These are phyloP conservation scores for Pisolithus thermaeus DNA, from an alignment of 1,284 basidiomycete genomes.

Conservation along the genomic window DNA sequence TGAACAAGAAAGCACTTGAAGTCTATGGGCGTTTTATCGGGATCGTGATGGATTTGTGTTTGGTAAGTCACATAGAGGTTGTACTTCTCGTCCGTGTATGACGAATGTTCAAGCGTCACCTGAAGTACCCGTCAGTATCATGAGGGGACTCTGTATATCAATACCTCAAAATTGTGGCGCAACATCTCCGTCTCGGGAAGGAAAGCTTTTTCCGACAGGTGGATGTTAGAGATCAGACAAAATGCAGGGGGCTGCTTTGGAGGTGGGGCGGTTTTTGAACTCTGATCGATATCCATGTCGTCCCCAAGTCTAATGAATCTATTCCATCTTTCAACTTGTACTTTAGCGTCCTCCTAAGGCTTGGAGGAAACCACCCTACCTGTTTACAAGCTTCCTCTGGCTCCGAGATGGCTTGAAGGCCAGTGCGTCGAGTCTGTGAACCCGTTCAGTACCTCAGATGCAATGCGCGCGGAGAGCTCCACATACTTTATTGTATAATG, in stretches of 20 bases:
- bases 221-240: slow-evolving; percentile 41
- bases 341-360: slow-evolving; percentile 6
- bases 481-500: slow-evolving; percentile 84
- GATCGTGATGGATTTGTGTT: slow-evolving; percentile 68
- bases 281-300: slow-evolving; percentile 28
- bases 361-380: slow-evolving; percentile 34
- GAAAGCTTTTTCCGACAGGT: slow-evolving; percentile 28
- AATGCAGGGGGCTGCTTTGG: slow-evolving; percentile 16
- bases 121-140: slow-evolving; percentile 26
- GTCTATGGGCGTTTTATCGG: slow-evolving; percentile 41
- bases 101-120: slow-evolving; percentile 71
- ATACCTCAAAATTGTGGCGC: slow-evolving; percentile 50
- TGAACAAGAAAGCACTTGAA: slow-evolving; percentile 78
- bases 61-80: slow-evolving; percentile 76
- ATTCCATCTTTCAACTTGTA: slow-evolving; percentile 55
- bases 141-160: slow-evolving; percentile 6
- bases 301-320: slow-evolving; percentile 56
- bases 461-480: slow-evolving; percentile 2
- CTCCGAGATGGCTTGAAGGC: slow-evolving; percentile 74
- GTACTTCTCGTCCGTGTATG: slow-evolving; percentile 77
- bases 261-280: slow-evolving; percentile 12
- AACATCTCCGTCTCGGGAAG: slow-evolving; percentile 22
- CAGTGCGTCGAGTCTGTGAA: slow-evolving; percentile 60
- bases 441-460: slow-evolving; percentile 1
- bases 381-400: slow-evolving; percentile 71